Evolutionary conservation across 176 grass and related monocot species (phyloP), one percentile per base, ranked within the genome.

Genomic region (Eleusine coracana): DNA sequence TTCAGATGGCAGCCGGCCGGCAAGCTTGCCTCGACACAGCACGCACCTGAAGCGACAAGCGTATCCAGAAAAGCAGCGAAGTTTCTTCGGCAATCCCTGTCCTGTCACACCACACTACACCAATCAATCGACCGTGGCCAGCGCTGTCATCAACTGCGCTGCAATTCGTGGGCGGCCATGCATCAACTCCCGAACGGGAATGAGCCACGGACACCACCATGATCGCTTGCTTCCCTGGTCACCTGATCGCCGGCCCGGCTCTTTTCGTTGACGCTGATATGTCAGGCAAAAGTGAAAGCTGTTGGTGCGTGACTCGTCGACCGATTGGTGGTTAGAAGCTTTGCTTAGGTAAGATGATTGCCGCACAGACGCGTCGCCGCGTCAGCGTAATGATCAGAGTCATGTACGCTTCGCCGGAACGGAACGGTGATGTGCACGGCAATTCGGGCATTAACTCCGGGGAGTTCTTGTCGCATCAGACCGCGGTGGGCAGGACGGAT

Each of bases 391-490:
- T 46, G 38, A 44, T 70, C 17, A 45, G 7, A 17, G 21, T 12
- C 8, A 5, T 46, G 2, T 66, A 27, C 25, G 4, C 49, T 27
- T 66, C 0, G 6, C 46, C 34, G 49, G 46, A 38, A 38, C 48
- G 17, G 61, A 75, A 63, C 60, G 60, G 60, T 1, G 25, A 14
- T 17, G 54, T 34, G 62, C 71, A 76, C 81, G 81, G 71, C 81
- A 75, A 75, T 42, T 16, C 81, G 34, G 81, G 71, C 71, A 75
- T 75, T 67, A 67, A 83, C 60, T 41, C 71, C 31, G 80, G 79
- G 51, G 21, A 17, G 3, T 41, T 10, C 11, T 16, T 71, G 79
- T 71, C 78, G 67, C 31, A 46, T 82, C 23, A 7, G 61, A 21
- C 20, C 7, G 18, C 44, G 29, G 9, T 61, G 59, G 59, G 10